These are phyloP conservation scores for Cicer yamashitae DNA, from an alignment of 306 rosid species.

Conservation along the genomic window DNA sequence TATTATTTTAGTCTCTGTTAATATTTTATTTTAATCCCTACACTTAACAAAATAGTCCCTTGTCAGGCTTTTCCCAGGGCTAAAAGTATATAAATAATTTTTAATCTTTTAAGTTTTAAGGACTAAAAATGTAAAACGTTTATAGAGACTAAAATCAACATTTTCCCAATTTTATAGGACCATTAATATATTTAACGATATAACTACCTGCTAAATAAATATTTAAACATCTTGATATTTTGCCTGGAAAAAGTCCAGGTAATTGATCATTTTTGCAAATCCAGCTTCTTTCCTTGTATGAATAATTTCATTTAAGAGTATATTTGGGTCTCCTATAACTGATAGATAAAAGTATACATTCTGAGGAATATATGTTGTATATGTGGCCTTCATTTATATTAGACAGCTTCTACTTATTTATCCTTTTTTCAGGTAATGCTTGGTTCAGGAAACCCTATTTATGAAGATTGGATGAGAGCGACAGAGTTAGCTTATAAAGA, in stretches of 20 bases:
- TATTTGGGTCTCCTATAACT: conserved; percentile 12
- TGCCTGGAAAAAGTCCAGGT: background rate
- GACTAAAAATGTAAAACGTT: background rate
- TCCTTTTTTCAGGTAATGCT: conserved; percentile 76
- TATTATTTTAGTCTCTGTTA: background rate
- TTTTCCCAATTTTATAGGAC: background rate
- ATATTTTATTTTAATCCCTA: background rate
- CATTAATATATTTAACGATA: background rate
- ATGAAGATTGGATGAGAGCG: conserved; percentile 91
- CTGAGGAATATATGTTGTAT: conserved; percentile 32
- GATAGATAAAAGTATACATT: conserved; percentile 30
- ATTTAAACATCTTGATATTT: conserved; percentile 31
- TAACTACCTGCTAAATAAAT: conserved; percentile 16
- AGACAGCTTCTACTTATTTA: conserved; percentile 26
- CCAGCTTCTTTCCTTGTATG: conserved; percentile 22
- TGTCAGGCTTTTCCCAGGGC: background rate
- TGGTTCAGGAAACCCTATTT: conserved; percentile 72
- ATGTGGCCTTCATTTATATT: conserved; percentile 13
- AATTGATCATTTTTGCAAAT: conserved; percentile 15
- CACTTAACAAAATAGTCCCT: background rate
- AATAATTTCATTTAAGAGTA: conserved; percentile 40
- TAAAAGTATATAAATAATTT: background rate
- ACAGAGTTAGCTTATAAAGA: conserved; percentile 66
- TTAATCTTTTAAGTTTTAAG: background rate
- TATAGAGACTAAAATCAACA: background rate